Conservation (phyloP, 75 land plant genomes). For the Sequoia sempervirens region DNA sequence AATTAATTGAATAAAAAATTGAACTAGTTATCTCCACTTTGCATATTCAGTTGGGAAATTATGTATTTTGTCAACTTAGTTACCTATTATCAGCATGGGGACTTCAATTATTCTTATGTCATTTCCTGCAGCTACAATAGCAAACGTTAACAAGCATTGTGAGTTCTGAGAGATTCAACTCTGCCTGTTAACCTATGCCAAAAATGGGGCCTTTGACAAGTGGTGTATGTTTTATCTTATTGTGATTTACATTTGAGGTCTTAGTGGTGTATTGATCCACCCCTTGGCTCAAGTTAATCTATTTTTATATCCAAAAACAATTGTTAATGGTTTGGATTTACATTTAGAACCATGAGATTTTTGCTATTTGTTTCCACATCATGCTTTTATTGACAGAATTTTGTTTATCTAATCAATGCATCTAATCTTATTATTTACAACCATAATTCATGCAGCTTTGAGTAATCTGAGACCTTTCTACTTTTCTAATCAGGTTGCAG, state of each 20-base stretch:
- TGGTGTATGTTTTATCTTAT: not conserved
- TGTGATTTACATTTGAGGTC: not conserved
- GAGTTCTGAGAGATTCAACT: not conserved
- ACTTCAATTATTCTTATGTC: not conserved
- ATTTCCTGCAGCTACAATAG: not conserved
- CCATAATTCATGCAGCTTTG: not conserved
- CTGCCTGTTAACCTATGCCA: not conserved
- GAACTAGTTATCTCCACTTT: not conserved
- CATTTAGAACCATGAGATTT: not conserved
- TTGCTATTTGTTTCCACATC: not conserved
- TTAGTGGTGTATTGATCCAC: not conserved
- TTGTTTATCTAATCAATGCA: not conserved
- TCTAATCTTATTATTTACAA: not conserved
- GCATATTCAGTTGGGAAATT: not conserved
- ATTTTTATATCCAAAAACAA: not conserved
- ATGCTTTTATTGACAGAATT: not conserved
- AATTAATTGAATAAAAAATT: not conserved
- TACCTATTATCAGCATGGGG: not conserved
- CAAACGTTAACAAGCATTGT: not conserved
- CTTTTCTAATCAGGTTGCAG: slow-evolving; percentile 62
- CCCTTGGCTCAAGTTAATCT: not conserved
- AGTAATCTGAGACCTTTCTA: not conserved
- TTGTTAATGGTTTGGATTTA: not conserved
- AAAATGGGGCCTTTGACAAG: not conserved
- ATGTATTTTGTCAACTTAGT: not conserved